phyloP scores from a whole-genome alignment of 2,329 filamentous ascomycete genomes.

The Aureobasidium pullulans region DNA sequence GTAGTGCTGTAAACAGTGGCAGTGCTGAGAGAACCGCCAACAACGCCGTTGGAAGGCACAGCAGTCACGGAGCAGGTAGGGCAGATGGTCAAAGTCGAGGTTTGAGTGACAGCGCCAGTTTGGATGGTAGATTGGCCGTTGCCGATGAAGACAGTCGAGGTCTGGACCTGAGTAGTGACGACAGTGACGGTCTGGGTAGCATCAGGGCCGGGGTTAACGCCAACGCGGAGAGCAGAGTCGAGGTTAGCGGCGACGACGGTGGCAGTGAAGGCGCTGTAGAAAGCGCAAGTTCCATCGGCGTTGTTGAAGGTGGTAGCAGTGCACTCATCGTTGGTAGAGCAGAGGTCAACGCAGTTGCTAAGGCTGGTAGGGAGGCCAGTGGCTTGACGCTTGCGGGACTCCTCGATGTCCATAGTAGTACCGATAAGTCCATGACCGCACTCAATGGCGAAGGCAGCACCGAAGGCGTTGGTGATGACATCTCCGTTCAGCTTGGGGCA shows the following conservation, averaged over 20 bases:
- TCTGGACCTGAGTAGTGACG: not conserved
- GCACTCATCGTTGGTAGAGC: not conserved
- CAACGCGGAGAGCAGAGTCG: slow-evolving; percentile 7
- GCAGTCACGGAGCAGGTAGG: not conserved
- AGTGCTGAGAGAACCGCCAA: not conserved
- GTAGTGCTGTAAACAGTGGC: slow-evolving; percentile 11
- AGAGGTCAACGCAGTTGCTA: slow-evolving; percentile 10
- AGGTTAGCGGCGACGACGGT: not conserved
- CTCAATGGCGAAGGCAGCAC: not conserved
- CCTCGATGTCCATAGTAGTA: not conserved
- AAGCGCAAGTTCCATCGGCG: not conserved
- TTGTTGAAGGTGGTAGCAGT: slow-evolving; percentile 8
- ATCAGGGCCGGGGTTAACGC: not conserved
- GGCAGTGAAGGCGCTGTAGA: slow-evolving; percentile 3
- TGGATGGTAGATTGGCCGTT: slow-evolving; percentile 16
- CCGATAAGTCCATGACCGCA: slow-evolving; percentile 1
- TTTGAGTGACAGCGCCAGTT: not conserved
- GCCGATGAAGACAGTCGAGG: slow-evolving; percentile 19
- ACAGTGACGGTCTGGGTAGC: not conserved
- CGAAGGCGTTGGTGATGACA: not conserved
- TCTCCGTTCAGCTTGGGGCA: slow-evolving; percentile 5
- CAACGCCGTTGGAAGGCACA: not conserved
- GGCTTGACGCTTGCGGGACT: slow-evolving; percentile 8
- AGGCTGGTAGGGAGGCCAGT: not conserved
- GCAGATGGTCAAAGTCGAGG: not conserved